phyloP scores from a whole-genome alignment of 2,329 filamentous ascomycete species.

The Fusarium sp. region DNA sequence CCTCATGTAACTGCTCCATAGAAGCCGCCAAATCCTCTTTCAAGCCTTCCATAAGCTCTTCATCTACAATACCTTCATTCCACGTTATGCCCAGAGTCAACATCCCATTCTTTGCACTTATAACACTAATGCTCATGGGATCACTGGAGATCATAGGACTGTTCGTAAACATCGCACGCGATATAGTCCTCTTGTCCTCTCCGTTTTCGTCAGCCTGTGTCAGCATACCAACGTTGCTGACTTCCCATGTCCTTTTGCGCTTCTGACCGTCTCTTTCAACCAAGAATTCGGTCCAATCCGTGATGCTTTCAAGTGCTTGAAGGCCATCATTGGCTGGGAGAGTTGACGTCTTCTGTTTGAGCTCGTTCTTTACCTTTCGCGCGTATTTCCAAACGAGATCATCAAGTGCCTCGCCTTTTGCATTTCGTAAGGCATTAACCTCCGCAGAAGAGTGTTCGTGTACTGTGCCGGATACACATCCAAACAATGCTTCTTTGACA shows the following conservation, averaged over 20 bases:
- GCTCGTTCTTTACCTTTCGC: constrained; percentile 50
- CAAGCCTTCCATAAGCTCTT: constrained; percentile 54
- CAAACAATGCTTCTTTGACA: constrained; percentile 52
- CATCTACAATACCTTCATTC: constrained; percentile 60
- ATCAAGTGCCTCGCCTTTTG: constrained; percentile 37
- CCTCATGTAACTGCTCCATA: constrained; percentile 38
- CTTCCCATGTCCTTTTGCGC: constrained; percentile 60
- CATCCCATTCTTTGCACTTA: constrained; percentile 57
- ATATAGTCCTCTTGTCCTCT: constrained; percentile 52
- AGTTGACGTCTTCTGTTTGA: constrained; percentile 50
- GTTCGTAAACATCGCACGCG: constrained; percentile 64
- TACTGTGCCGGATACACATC: constrained; percentile 54
- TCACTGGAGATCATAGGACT: constrained; percentile 59
- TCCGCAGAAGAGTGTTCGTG: constrained; percentile 48
- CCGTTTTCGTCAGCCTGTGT: background rate
- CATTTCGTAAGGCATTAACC: constrained; percentile 45
- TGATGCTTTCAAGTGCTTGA: constrained; percentile 57
- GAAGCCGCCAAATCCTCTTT: constrained; percentile 52
- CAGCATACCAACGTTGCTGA: constrained; percentile 64
- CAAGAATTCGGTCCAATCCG: constrained; percentile 59
- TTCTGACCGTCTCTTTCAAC: constrained; percentile 56
- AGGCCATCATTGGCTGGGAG: constrained; percentile 59
- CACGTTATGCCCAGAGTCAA: constrained; percentile 61
- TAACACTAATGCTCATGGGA: constrained; percentile 60
- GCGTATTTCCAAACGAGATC: constrained; percentile 59